Base-by-base conservation (phyloP, 2,329 filamentous ascomycete genomes). In the Knufia fluminis region DNA sequence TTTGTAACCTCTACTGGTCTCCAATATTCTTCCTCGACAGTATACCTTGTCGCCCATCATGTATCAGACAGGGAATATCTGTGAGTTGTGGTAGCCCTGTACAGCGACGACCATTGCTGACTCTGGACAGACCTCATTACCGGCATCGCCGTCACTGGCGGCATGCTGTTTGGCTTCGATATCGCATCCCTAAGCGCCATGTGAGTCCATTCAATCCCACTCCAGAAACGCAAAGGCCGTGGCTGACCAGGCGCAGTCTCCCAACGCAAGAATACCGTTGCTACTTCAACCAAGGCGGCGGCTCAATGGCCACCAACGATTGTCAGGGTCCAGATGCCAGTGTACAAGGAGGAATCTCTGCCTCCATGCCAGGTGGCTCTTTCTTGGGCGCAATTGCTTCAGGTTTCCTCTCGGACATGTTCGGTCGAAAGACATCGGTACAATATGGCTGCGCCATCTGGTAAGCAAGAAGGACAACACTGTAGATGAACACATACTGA, bases 311-410 rank as follows among this genome's bases (percentile, higher is more conserved):
- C 10, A 40, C 3, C 76, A 50, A 50, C 8, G 23, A 53, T 9
- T 77, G 75, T 61, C 62, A 60, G 53, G 77, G 77, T 35, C 54
- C 55, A 9, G 24, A 23, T 28, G 50, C 53, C 17, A 17, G 52
- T 20, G 45, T 41, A 1, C 60, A 68, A 59, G 67, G 67, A 49
- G 66, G 61, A 40, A 86, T 87, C 62, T 85, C 82, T 2, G 82
- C 82, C 19, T 71, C 83, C 1, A 87, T 88, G 83, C 79, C 84
- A 14, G 83, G 78, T 42, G 84, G 85, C 14, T 86, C n/a, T n/a
- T n/a, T n/a, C n/a, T n/a, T n/a, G n/a, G n/a, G n/a, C n/a, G n/a
- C 78, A 51, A 64, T 82, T 36, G 51, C 66, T 43, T 80, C 78
- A 20, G 66, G 67, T 20, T 76, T 72, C 57, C 61, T 82, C 24